phyloP scores from a whole-genome alignment of 2,329 filamentous ascomycete species.

The Penicillium glabrum region DNA sequence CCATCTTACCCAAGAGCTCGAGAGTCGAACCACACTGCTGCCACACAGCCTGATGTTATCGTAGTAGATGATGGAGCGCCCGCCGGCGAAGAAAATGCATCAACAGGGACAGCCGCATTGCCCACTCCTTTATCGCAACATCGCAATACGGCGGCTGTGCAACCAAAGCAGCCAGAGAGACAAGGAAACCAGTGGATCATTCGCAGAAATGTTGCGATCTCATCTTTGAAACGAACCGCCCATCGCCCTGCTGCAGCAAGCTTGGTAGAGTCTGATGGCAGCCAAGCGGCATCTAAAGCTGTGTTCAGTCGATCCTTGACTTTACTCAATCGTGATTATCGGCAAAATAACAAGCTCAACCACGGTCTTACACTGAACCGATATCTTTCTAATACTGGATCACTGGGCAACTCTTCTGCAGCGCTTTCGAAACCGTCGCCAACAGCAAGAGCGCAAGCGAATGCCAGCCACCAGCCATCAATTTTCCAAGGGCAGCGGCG shows the following conservation, averaged over 20 bases:
- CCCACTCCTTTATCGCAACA: conserved; percentile 2
- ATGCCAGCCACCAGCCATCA: background rate
- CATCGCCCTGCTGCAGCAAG: conserved; percentile 38
- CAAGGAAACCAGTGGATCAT: conserved; percentile 35
- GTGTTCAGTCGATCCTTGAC: conserved; percentile 35
- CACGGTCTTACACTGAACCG: conserved; percentile 36
- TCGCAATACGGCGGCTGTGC: background rate
- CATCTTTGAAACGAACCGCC: conserved; percentile 36
- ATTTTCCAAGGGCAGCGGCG: conserved; percentile 1
- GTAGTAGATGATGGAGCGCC: conserved; percentile 4
- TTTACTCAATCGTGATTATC: conserved; percentile 32
- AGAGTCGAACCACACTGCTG: conserved; percentile 3
- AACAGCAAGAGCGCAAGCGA: background rate
- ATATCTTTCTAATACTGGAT: conserved; percentile 30
- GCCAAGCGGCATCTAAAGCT: conserved; percentile 15
- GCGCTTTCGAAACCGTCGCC: background rate
- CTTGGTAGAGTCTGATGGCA: conserved; percentile 16
- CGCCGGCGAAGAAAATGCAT: conserved; percentile 1
- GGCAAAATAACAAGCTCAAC: conserved; percentile 18
- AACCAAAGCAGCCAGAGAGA: conserved; percentile 13
- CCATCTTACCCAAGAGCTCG: background rate
- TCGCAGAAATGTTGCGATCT: conserved; percentile 33
- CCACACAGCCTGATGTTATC: background rate
- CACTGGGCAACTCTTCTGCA: background rate
- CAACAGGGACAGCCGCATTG: background rate